These are phyloP conservation scores for Fragaria ananassa DNA, from an alignment of 306 rosid genomes.

Conservation along the genomic window DNA sequence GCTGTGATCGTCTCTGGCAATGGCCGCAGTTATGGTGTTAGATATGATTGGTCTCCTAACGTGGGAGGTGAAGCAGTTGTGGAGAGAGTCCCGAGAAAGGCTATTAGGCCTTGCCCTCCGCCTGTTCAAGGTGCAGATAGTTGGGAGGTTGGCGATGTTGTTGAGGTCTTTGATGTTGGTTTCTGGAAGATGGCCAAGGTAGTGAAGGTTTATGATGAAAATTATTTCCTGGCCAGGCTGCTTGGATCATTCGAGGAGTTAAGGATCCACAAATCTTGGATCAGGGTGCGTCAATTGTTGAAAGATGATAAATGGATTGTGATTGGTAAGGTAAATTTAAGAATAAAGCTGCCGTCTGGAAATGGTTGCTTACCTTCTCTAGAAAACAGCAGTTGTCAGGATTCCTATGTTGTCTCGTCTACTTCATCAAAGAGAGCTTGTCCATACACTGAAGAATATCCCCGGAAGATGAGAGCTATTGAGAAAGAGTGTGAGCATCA, in stretches of 20 bases:
- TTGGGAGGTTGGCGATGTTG: slow-evolving; percentile 57
- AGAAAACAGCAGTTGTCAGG: slow-evolving; percentile 35
- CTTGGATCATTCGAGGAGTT: slow-evolving; percentile 53
- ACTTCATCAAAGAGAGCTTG: slow-evolving; percentile 51
- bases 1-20: slow-evolving; percentile 61
- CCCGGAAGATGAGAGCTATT: slow-evolving; percentile 51
- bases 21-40: slow-evolving; percentile 57
- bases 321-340: slow-evolving; percentile 44
- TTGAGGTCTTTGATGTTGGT: slow-evolving; percentile 55
- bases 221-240: slow-evolving; percentile 49
- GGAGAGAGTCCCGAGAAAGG: slow-evolving; percentile 58
- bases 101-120: slow-evolving; percentile 72
- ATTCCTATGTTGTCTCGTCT: slow-evolving; percentile 38
- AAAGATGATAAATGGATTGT: slow-evolving; percentile 55
- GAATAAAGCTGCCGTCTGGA: slow-evolving; percentile 20
- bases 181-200: slow-evolving; percentile 68
- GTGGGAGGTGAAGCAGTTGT: slow-evolving; percentile 26
- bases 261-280: slow-evolving; percentile 36
- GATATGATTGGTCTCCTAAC: slow-evolving; percentile 28
- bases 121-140: slow-evolving; percentile 19
- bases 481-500: slow-evolving; percentile 35
- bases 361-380: slow-evolving; percentile 30
- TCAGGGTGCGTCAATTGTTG: slow-evolving; percentile 64
- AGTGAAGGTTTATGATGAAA: slow-evolving; percentile 31
- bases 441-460: slow-evolving; percentile 42